These are phyloP conservation scores for Leccinellum luteum DNA, from an alignment of 768 basidiomycete genomes.

Conservation along the genomic window DNA sequence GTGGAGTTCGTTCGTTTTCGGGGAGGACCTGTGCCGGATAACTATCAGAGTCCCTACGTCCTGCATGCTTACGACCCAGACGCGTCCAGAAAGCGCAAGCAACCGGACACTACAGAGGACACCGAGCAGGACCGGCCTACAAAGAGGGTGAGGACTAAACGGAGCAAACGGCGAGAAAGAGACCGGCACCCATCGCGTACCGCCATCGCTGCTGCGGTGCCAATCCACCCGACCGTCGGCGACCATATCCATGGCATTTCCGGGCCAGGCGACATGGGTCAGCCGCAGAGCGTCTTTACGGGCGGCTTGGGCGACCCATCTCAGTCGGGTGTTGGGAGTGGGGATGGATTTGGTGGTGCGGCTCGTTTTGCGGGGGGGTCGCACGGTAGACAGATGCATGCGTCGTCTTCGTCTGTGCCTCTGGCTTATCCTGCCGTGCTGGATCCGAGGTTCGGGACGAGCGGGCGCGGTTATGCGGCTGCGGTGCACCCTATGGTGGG, in stretches of 20 bases:
- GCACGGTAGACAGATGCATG: not conserved
- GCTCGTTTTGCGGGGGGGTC: constrained; percentile 6
- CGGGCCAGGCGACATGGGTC: constrained; percentile 18
- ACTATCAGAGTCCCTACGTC: constrained; percentile 39
- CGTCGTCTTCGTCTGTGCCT: constrained; percentile 9
- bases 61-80: constrained; percentile 26
- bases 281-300: constrained; percentile 7
- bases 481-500: not conserved
- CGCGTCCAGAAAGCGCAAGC: constrained; percentile 37
- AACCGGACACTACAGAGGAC: constrained; percentile 23
- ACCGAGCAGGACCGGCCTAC: constrained; percentile 11
- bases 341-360: constrained; percentile 19
- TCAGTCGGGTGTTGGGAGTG: constrained; percentile 16
- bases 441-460: constrained; percentile 11
- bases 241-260: constrained; percentile 19
- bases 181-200: not conserved
- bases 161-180: constrained; percentile 22
- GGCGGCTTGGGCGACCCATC: constrained; percentile 17
- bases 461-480: not conserved
- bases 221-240: constrained; percentile 5
- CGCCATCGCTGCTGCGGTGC: not conserved
- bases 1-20: constrained; percentile 60
- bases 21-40: constrained; percentile 41
- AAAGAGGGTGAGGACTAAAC: constrained; percentile 24
- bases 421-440: constrained; percentile 13